phyloP scores from a whole-genome alignment of 2,329 filamentous ascomycete genomes.

The Trichophyton rubrum region DNA sequence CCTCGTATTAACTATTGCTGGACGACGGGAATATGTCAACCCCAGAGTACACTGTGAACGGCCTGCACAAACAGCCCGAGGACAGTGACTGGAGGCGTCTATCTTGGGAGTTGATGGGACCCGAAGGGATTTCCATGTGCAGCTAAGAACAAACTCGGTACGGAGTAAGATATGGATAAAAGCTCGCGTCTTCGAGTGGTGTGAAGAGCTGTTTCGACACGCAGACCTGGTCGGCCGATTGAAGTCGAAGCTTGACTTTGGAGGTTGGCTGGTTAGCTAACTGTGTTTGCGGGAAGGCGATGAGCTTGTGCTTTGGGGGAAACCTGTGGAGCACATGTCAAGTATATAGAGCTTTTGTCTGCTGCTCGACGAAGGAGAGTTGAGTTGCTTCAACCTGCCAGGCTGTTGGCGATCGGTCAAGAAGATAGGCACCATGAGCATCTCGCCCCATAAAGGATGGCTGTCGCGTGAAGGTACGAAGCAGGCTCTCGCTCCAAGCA shows the following conservation, averaged over 20 bases:
- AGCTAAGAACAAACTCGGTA: too few relatives aligned
- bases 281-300: not conserved
- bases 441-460: constrained; percentile 13
- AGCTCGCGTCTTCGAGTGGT: too few relatives aligned
- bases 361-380: not conserved
- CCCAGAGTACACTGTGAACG: too few relatives aligned
- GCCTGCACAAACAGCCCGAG: too few relatives aligned
- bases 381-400: not conserved
- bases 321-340: not conserved
- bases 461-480: constrained; percentile 24
- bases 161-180: too few relatives aligned
- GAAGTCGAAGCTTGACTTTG: not conserved
- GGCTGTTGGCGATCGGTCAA: not conserved
- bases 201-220: not conserved
- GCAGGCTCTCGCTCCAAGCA: not conserved
- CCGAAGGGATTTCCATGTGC: too few relatives aligned
- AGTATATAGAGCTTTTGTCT: not conserved
- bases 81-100: too few relatives aligned
- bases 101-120: too few relatives aligned
- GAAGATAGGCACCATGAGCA: not conserved
- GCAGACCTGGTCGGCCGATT: not conserved
- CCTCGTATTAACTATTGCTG: too few relatives aligned
- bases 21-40: too few relatives aligned
- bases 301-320: not conserved
- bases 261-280: not conserved